Base-by-base conservation (phyloP, 2,329 filamentous ascomycete species). In the Blastomyces gilchristii region DNA sequence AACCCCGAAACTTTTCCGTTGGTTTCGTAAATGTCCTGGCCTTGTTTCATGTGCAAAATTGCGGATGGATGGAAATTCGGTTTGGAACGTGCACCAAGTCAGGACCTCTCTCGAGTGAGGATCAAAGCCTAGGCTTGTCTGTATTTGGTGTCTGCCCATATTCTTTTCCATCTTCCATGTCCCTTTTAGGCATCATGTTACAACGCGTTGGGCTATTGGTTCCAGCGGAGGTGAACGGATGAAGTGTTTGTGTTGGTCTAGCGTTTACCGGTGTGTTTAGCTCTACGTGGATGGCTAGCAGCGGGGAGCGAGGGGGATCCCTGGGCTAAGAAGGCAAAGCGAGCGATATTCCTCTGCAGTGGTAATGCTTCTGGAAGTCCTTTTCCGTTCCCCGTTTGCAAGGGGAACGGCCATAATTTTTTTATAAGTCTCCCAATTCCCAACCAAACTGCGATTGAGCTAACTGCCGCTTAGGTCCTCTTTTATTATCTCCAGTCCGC, bases 41-140 rank as follows among this genome's bases (percentile, higher is more conserved):
- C 37, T 52, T 31, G 31, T 28, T 56, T 37, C 50, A 25, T 45
- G 41, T 54, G 34, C 47, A 25, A 52, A 34, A 43, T 6, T 57
- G 37, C 31, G 12, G 56, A 60, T 64, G 62, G 43, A 49, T 62
- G 54, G 45, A 60, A 22, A 59, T 53, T 50, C 64, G 62, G 47
- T 43, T 56, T 61, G 63, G 60, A 57, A 63, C 63, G 65, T 64
- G 70, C 66, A 71, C 73, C 73, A 73, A 70, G 69, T 76, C 77
- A 82, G 90, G 90, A 91, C 89, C 89, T 91, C 90, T 91, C 89
- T 85, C 74, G 87, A 84, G 89, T 91, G 91, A 89, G 89, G 80
- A 87, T 95, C 90, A 95, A 91, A 91, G 90, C 81, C 86, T 91
- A 80, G 90, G 83, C 90, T 93, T 92, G 89, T 93, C 90, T 80